These are phyloP conservation scores for Sclerotinia glacialis DNA, from an alignment of 2,329 filamentous ascomycete species.

Conservation along the genomic window DNA sequence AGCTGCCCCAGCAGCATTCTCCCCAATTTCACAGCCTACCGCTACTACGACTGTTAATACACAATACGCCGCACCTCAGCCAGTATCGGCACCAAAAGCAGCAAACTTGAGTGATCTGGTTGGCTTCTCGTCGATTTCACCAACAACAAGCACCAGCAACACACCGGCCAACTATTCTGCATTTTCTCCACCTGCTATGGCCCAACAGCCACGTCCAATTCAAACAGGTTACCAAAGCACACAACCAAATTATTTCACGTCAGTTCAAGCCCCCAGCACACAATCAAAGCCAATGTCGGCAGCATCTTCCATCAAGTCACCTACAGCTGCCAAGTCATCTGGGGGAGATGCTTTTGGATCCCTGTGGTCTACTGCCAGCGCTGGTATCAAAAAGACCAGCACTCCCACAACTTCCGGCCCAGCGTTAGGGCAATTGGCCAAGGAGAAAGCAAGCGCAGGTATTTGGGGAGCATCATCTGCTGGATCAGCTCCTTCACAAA, in stretches of 20 bases:
- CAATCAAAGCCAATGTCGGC: conserved; percentile 38
- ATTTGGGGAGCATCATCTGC: conserved; percentile 78
- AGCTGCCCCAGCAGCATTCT: conserved; percentile 45
- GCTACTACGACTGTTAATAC: conserved; percentile 55
- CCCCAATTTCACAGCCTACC: conserved; percentile 45
- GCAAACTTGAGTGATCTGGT: conserved; percentile 78
- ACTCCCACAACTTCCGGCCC: conserved; percentile 62
- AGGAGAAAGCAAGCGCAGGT: conserved; percentile 91
- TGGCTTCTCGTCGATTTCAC: conserved; percentile 76
- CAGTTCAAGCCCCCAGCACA: conserved; percentile 55
- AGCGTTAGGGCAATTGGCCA: conserved; percentile 91
- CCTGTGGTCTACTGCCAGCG: conserved; percentile 69
- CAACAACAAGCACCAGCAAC: conserved; percentile 57
- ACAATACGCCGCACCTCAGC: conserved; percentile 78
- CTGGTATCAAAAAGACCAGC: conserved; percentile 69
- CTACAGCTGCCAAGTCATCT: conserved; percentile 51
- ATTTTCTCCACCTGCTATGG: conserved; percentile 51
- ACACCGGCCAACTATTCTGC: conserved; percentile 63
- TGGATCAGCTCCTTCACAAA: conserved; percentile 24
- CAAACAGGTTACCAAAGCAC: conserved; percentile 68
- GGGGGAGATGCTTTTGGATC: conserved; percentile 87
- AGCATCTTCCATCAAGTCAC: conserved; percentile 47
- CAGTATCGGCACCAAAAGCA: conserved; percentile 78
- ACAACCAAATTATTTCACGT: conserved; percentile 93
- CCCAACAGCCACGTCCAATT: conserved; percentile 47